Evolutionary conservation across 306 rosid genomes (phyloP), one percentile per base, ranked within the genome.

Genomic region (Gastrolobium bilobum): DNA sequence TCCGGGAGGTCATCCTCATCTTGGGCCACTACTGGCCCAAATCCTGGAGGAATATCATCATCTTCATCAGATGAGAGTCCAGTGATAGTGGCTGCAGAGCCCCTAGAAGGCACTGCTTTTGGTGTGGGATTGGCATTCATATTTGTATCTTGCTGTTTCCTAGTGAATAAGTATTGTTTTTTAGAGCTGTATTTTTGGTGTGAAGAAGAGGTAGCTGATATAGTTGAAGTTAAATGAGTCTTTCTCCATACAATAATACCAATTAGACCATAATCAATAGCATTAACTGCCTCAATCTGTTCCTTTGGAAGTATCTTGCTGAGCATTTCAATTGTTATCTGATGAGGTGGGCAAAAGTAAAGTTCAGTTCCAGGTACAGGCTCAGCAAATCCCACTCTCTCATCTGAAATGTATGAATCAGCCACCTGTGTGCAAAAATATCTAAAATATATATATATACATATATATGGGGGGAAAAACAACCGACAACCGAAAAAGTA

Each of bases 231-330:
- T 91, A 88, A 85, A 80, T 88, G 88, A 83, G 82, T 58, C 88
- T 89, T 96, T 90, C 98, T 91, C 99, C 99, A 96, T 82, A 93
- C 99, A 96, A 89, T 80, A 88, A 96, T 85, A 88, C 97, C 99
- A 85, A 96, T 89, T 82, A 96, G 88, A 73, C 99, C 99, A 91
- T 86, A 79, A 89, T 93, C 93, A 85, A 96, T 87, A 76, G 87
- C 76, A 87, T 91, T 87, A 81, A 93, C 89, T 85, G 90, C 91
- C 76, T 89, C 98, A 61, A 84, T 48, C 82, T 91, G 92, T 84
- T 91, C 93, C 85, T 85, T 88, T 73, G 91, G 78, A 82, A 93
- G 87, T 83, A 90, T 77, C 82, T 88, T 90, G 90, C 92, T 76
- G 63, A 96, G 93, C 91, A 86, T 88, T 78, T 93, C 99, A 78